phyloP scores from a whole-genome alignment of 805 yeast species.

The Candida railenensis region DNA sequence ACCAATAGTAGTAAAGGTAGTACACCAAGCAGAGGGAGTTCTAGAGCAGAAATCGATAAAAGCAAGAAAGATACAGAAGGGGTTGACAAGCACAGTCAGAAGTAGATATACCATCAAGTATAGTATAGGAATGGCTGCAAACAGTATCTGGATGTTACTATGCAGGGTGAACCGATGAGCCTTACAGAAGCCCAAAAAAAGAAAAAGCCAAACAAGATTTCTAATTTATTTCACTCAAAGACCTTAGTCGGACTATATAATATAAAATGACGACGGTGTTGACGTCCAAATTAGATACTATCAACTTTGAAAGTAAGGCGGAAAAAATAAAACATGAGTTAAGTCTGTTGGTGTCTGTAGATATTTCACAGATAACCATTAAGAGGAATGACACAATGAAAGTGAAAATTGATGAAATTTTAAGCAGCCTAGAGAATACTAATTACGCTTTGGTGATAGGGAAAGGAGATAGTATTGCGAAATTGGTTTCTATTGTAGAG shows the following conservation, averaged over 20 bases:
- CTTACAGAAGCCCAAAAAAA: too few relatives aligned
- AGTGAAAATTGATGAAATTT: constrained; percentile 10
- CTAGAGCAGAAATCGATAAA: neutral
- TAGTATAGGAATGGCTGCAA: neutral
- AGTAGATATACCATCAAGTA: too few relatives aligned
- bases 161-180: neutral
- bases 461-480: constrained; percentile 13
- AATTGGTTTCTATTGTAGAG: constrained; percentile 16
- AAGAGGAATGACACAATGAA: constrained; percentile 18
- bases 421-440: constrained; percentile 4
- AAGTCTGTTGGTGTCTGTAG: neutral
- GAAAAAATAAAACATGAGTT: neutral
- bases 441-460: constrained; percentile 10
- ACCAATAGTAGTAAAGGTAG: constrained; percentile 10
- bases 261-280: neutral
- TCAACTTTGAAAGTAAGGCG: neutral
- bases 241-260: neutral
- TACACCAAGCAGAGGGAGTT: constrained; percentile 9
- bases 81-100: too few relatives aligned
- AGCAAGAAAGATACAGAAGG: neutral
- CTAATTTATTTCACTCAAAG: neutral
- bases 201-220: too few relatives aligned
- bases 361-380: neutral
- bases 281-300: neutral
- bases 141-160: neutral